Conservation (phyloP, 768 basidiomycete species). For the Amylocystis lapponica region DNA sequence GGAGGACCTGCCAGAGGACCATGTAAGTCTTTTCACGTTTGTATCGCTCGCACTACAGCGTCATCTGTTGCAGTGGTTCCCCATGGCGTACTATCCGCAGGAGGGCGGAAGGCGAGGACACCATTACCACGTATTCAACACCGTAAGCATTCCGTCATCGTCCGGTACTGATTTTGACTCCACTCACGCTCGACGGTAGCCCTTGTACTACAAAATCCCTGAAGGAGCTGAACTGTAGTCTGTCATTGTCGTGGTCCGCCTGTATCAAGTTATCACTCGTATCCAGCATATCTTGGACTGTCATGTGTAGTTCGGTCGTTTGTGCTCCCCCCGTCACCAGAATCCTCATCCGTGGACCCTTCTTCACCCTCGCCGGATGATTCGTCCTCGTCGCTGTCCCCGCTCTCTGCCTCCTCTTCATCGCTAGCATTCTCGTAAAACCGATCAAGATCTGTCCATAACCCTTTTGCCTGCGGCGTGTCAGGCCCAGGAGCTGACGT, state of each 20-base stretch:
- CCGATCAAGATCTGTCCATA: slow-evolving; percentile 60
- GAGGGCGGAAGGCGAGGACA: slow-evolving; percentile 63
- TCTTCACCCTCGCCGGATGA: slow-evolving; percentile 31
- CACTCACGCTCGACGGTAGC: too few relatives aligned
- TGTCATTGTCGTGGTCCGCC: slow-evolving; percentile 1
- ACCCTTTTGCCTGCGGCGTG: slow-evolving; percentile 36
- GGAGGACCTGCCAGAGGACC: slow-evolving; percentile 56
- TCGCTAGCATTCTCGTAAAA: slow-evolving; percentile 56
- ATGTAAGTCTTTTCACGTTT: slow-evolving; percentile 38
- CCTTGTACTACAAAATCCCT: slow-evolving; percentile 39
- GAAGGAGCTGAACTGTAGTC: slow-evolving; percentile 26
- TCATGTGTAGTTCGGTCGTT: slow-evolving; percentile 5
- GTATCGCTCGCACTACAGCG: neutral
- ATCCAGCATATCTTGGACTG: neutral
- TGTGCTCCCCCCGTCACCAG: slow-evolving; percentile 15
- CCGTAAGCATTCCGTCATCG: slow-evolving; percentile 36
- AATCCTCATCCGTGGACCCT: slow-evolving; percentile 20
- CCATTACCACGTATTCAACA: slow-evolving; percentile 72
- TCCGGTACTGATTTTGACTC: too few relatives aligned
- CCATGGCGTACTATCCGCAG: slow-evolving; percentile 61
- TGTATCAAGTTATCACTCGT: slow-evolving; percentile 1
- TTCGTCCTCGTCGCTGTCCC: slow-evolving; percentile 19
- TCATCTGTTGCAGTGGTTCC: slow-evolving; percentile 57
- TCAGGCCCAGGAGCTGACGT: slow-evolving; percentile 34
- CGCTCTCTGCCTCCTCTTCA: slow-evolving; percentile 28